Evolutionary conservation across 176 grass and related monocot species (phyloP).

Genomic region (Oryza meridionalis): DNA sequence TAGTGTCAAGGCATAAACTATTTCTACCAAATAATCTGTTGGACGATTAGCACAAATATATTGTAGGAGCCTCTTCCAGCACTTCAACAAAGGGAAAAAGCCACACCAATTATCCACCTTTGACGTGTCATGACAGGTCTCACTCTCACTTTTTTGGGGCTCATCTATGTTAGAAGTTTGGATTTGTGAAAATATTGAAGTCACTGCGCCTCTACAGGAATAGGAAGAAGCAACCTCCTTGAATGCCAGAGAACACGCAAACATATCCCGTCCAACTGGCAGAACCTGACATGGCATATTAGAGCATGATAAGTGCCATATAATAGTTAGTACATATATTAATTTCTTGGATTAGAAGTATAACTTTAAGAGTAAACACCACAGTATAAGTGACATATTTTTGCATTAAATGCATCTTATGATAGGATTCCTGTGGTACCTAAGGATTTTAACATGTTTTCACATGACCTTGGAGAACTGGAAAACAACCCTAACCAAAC

Average conservation of each 20-base stretch:
- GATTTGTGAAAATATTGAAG: constrained; percentile 55
- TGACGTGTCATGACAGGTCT: constrained; percentile 6
- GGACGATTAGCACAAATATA: constrained; percentile 53
- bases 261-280: constrained; percentile 75
- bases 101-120: constrained; percentile 49
- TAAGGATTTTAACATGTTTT: background rate
- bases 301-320: constrained; percentile 22
- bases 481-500: background rate
- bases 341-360: constrained; percentile 3
- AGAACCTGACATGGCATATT: constrained; percentile 59
- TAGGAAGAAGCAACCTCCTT: constrained; percentile 76
- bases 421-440: constrained; percentile 10
- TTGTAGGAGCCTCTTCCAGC: constrained; percentile 48
- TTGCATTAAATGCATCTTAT: background rate
- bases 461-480: background rate
- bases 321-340: constrained; percentile 2
- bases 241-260: constrained; percentile 79
- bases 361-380: constrained; percentile 25
- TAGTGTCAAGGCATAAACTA: constrained; percentile 63
- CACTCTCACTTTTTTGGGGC: constrained; percentile 35
- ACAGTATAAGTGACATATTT: background rate
- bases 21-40: constrained; percentile 62
- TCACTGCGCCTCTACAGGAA: constrained; percentile 51
- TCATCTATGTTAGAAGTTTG: constrained; percentile 36
- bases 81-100: constrained; percentile 52